Conservation (phyloP, 768 basidiomycete species). For the Naganishia antarctica region DNA sequence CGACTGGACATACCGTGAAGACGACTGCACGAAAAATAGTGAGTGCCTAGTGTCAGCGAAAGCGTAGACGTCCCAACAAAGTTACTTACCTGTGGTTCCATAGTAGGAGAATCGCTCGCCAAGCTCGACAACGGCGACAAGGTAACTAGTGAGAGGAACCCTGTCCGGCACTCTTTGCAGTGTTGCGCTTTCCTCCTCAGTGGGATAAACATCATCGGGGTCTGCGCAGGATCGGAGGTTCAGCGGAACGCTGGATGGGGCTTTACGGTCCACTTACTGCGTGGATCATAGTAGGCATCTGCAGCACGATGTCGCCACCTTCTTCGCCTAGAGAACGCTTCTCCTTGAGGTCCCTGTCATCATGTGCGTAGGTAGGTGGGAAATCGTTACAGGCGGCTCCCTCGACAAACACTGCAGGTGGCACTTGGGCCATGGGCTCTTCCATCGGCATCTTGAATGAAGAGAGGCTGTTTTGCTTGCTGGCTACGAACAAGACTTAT, state of each 20-base stretch:
- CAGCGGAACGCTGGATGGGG: neutral
- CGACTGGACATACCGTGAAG: slow-evolving; percentile 12
- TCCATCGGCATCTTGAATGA: slow-evolving; percentile 28
- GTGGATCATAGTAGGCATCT: slow-evolving; percentile 19
- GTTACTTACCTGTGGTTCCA: slow-evolving; percentile 43
- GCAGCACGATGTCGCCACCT: slow-evolving; percentile 4
- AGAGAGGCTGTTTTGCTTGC: too few species aligned
- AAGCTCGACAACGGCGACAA: slow-evolving; percentile 59
- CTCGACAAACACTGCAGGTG: slow-evolving; percentile 16
- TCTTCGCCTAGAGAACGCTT: slow-evolving; percentile 13
- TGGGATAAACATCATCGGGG: slow-evolving; percentile 32
- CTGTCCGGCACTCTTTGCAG: slow-evolving; percentile 33
- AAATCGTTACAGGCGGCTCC: slow-evolving; percentile 13
- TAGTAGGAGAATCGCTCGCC: slow-evolving; percentile 70
- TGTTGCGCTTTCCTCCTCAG: slow-evolving; percentile 36
- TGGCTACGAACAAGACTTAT: too few species aligned
- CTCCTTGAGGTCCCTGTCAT: neutral
- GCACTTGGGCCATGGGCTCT: slow-evolving; percentile 29
- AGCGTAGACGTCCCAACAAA: neutral
- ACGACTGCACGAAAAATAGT: slow-evolving; percentile 9
- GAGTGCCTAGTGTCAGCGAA: neutral
- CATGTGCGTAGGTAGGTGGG: neutral
- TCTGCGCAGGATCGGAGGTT: too few species aligned
- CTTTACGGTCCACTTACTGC: neutral
- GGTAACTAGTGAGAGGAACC: slow-evolving; percentile 49